A percentile compares a stretch with the other conserved stretches of the same genome.
Conservation (phyloP, 495 filamentous ascomycete species). For the Evernia prunastri region DNA sequence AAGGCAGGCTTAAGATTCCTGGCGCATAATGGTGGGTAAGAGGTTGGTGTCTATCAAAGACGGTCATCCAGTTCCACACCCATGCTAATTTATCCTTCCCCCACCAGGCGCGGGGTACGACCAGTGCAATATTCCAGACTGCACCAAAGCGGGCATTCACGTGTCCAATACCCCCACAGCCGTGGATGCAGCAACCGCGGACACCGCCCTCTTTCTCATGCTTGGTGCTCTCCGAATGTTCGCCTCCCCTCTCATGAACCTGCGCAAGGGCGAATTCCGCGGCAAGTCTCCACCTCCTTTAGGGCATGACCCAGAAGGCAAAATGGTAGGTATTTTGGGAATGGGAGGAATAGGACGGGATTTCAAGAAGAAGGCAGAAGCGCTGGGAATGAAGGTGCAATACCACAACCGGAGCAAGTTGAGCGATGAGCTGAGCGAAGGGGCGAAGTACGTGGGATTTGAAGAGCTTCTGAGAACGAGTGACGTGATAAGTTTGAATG, state of each 20-base stretch:
- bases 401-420: slow-evolving; percentile 61
- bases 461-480: slow-evolving; percentile 58
- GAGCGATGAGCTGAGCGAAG: slow-evolving; percentile 48
- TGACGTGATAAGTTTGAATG: slow-evolving; percentile 71
- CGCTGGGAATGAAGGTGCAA: slow-evolving; percentile 59
- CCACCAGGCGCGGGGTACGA: slow-evolving; percentile 68
- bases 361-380: slow-evolving; percentile 48
- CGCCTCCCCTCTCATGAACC: slow-evolving; percentile 52
- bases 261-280: slow-evolving; percentile 55
- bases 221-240: slow-evolving; percentile 70
- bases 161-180: slow-evolving; percentile 78
- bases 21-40: slow-evolving; percentile 46
- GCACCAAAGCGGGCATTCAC: slow-evolving; percentile 54
- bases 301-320: slow-evolving; percentile 59
- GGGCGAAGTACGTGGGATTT: slow-evolving; percentile 61
- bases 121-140: slow-evolving; percentile 65
- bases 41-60: background rate
- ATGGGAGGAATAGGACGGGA: slow-evolving; percentile 82
- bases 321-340: slow-evolving; percentile 67
- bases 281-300: slow-evolving; percentile 42
- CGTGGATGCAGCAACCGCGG: slow-evolving; percentile 76
- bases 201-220: slow-evolving; percentile 69
- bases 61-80: background rate
- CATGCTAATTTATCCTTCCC: background rate
- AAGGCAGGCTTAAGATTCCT: slow-evolving; percentile 44